These are phyloP conservation scores for Populus davidiana DNA, from an alignment of 345 rosid species.

Conservation along the genomic window DNA sequence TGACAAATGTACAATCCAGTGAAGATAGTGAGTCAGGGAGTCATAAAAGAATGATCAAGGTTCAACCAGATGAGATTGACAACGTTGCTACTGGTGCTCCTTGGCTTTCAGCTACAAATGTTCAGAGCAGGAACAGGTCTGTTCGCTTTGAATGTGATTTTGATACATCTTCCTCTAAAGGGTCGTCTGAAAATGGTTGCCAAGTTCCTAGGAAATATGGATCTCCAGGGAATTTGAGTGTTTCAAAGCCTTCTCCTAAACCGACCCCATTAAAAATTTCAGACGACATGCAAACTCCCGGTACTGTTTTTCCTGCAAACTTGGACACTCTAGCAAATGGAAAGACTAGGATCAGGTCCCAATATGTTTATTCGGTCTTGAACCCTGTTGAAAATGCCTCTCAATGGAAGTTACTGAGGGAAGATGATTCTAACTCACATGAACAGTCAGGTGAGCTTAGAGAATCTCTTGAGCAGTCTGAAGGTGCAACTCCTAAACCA, in stretches of 20 bases:
- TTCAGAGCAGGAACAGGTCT: conserved; percentile 43
- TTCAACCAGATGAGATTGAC: conserved; percentile 16
- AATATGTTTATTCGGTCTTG: conserved; percentile 59
- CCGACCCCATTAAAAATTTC: conserved; percentile 72
- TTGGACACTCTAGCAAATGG: conserved; percentile 41
- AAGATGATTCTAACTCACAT: conserved; percentile 27
- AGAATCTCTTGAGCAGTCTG: conserved; percentile 38
- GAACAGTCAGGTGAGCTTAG: conserved; percentile 24
- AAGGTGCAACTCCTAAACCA: conserved; percentile 29
- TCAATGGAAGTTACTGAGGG: conserved; percentile 36
- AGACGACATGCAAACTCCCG: conserved; percentile 98
- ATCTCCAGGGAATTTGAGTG: conserved; percentile 21
- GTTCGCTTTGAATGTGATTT: conserved; percentile 54
- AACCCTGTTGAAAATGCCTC: conserved; percentile 49
- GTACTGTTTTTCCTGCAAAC: conserved; percentile 71
- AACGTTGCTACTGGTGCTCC: conserved; percentile 13
- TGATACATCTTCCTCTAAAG: conserved; percentile 40
- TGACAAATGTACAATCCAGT: conserved; percentile 38
- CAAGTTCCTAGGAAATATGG: conserved; percentile 34
- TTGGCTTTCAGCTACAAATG: conserved; percentile 28
- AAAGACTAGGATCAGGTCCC: conserved; percentile 65
- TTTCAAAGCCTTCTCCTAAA: conserved; percentile 46
- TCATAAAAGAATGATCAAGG: conserved; percentile 24
- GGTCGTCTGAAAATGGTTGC: conserved; percentile 36
- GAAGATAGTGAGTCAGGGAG: conserved; percentile 39